phyloP scores from a whole-genome alignment of 371 early-diverging fungal species.

The Lichtheimia ornata region DNA sequence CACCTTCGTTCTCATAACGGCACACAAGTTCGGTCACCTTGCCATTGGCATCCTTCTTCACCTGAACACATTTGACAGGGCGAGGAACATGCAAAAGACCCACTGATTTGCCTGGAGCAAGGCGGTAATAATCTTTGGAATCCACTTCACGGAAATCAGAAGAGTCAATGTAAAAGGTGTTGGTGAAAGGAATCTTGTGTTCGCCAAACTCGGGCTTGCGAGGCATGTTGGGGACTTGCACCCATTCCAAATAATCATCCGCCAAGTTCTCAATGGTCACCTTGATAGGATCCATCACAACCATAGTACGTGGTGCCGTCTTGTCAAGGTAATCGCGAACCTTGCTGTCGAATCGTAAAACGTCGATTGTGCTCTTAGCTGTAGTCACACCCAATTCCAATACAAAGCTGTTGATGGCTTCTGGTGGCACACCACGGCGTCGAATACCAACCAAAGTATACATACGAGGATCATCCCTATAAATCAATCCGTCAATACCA shows the following conservation, averaged over 20 bases:
- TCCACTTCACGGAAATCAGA: conserved; percentile 94
- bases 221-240: conserved; percentile 88
- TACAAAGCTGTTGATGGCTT: conserved; percentile 99
- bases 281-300: conserved; percentile 87
- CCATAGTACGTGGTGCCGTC: conserved; percentile 91
- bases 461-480: conserved; percentile 96
- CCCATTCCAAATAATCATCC: conserved; percentile 70
- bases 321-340: conserved; percentile 95
- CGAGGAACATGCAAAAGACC: conserved; percentile 87
- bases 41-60: conserved; percentile 75
- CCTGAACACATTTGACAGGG: conserved; percentile 84
- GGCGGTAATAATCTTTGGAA: conserved; percentile 92
- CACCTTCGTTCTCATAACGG: conserved; percentile 72
- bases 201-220: conserved; percentile 82
- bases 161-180: conserved; percentile 90
- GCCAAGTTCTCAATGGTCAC: conserved; percentile 87
- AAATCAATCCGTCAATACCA: not conserved
- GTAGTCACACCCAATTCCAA: conserved; percentile 94
- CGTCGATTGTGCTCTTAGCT: conserved; percentile 84
- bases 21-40: conserved; percentile 79
- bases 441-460: conserved; percentile 97
- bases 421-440: conserved; percentile 97
- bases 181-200: conserved; percentile 86
- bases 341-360: conserved; percentile 92
- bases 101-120: conserved; percentile 93